Evolutionary conservation across 2,329 filamentous ascomycete species (phyloP), one percentile per base, ranked within the genome.

Genomic region (Alternaria sp.): DNA sequence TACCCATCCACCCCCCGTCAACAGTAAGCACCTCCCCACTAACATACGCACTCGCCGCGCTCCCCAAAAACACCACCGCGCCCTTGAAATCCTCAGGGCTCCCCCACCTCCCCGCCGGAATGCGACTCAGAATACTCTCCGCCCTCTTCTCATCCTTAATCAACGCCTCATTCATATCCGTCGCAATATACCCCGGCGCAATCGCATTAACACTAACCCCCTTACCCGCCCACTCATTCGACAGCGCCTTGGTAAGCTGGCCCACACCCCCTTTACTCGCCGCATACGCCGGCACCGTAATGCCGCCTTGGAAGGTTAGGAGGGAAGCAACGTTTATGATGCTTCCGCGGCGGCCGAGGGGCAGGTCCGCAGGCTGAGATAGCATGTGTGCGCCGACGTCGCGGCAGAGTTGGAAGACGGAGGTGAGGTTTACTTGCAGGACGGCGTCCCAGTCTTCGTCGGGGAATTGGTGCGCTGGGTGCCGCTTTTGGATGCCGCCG

Each of bases 1-100:
- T 85, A 2, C 92, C 93, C 93, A 97, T 96, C 93, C 93, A 97
- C 11, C 94, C 94, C 8, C 94, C 94, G 80, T 97, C 94, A 50
- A 97, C 92, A 25, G 92, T 90, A 70, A 97, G 76, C 6, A 93
- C 84, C 80, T 97, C 92, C 0, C 94, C 94, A 69, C 87, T 93
- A 41, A 97, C 90, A 82, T 97, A 97, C 10, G 84, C 87, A 76
- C 91, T 92, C n/a, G 90, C 91, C 76, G 83, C 86, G 73, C 91
- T 91, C 1, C 92, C 92, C 66, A 97, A 81, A 74, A 89, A 97
- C 26, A 97, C 90, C 1, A 90, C 86, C 0, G 88, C 89, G 0
- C 93, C 94, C 84, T 94, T 94, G 79, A 97, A 97, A 73, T 97
- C 94, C 25, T 96, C 93, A 0, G 93, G 91, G 11, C 79, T 85